These are phyloP conservation scores for Apiosordaria backusii DNA, from an alignment of 495 filamentous ascomycete species.

Conservation along the genomic window DNA sequence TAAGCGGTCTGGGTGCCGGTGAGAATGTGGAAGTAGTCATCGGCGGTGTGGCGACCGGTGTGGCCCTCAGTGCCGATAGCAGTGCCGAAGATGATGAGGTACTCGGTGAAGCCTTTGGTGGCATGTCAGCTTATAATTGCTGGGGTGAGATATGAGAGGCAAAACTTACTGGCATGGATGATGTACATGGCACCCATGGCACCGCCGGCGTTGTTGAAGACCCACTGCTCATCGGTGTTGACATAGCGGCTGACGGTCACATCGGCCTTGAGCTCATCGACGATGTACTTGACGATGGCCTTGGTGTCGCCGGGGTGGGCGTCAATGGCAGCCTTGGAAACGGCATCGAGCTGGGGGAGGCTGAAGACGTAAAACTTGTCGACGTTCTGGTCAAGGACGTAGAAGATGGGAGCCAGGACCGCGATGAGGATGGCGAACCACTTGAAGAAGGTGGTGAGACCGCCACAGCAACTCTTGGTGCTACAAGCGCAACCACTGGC, in stretches of 20 bases:
- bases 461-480: constrained; percentile 17
- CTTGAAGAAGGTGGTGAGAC: constrained; percentile 44
- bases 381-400: constrained; percentile 63
- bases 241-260: constrained; percentile 45
- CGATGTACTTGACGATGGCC: constrained; percentile 63
- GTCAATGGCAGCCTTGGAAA: constrained; percentile 61
- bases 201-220: constrained; percentile 76
- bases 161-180: constrained; percentile 68
- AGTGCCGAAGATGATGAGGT: constrained; percentile 51
- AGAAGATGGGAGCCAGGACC: constrained; percentile 56
- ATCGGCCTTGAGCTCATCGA: constrained; percentile 48
- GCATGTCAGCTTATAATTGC: neutral
- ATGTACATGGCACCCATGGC: constrained; percentile 91
- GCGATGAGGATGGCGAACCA: constrained; percentile 59
- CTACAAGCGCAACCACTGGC: constrained; percentile 1
- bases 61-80: constrained; percentile 87
- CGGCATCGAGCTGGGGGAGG: constrained; percentile 61
- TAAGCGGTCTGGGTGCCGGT: constrained; percentile 69
- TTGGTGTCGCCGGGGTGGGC: constrained; percentile 68
- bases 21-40: constrained; percentile 92
- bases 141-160: neutral
- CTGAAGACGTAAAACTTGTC: constrained; percentile 76
- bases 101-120: constrained; percentile 18
- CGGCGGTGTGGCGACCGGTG: constrained; percentile 78
- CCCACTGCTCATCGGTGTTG: constrained; percentile 61